Evolutionary conservation across 306 rosid genomes (phyloP).

Genomic region (Quercus rubra): DNA sequence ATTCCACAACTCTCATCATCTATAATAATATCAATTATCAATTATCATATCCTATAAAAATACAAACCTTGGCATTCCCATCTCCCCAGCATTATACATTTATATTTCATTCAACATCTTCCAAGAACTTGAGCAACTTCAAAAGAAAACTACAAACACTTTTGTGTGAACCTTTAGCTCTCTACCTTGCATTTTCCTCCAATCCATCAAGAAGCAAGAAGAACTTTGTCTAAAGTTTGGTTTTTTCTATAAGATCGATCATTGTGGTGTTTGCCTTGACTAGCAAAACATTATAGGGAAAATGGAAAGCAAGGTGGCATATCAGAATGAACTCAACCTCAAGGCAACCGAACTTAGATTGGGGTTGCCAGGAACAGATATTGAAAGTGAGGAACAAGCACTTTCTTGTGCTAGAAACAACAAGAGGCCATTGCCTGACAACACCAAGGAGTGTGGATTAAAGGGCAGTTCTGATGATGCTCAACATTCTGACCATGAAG

Average conservation of each 20-base stretch:
- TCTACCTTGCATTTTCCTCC: neutral
- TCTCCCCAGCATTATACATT: slow-evolving; percentile 13
- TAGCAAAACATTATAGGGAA: neutral
- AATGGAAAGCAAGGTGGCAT: slow-evolving; percentile 49
- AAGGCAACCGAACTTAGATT: slow-evolving; percentile 82
- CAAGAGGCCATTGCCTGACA: slow-evolving; percentile 57
- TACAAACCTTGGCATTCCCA: slow-evolving; percentile 20
- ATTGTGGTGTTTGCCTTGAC: too few species aligned
- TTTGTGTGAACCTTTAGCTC: neutral
- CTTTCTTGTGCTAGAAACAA: slow-evolving; percentile 22
- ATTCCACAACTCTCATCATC: neutral
- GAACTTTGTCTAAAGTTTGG: too few species aligned
- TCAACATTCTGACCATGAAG: slow-evolving; percentile 13
- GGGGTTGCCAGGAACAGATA: slow-evolving; percentile 68
- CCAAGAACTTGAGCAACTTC: neutral
- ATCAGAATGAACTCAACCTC: slow-evolving; percentile 61
- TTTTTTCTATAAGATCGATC: too few species aligned
- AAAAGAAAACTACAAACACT: slow-evolving; percentile 4
- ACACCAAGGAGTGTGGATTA: slow-evolving; percentile 28
- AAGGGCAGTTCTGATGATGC: slow-evolving; percentile 23
- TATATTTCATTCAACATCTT: neutral
- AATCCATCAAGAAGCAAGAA: slow-evolving; percentile 8
- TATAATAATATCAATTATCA: neutral
- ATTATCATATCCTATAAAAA: slow-evolving; percentile 35
- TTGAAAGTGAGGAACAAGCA: slow-evolving; percentile 21